Evolutionary conservation across 495 filamentous ascomycete species (phyloP), one percentile per base, ranked within the genome.

Genomic region (Astrothelium subdiscretum): DNA sequence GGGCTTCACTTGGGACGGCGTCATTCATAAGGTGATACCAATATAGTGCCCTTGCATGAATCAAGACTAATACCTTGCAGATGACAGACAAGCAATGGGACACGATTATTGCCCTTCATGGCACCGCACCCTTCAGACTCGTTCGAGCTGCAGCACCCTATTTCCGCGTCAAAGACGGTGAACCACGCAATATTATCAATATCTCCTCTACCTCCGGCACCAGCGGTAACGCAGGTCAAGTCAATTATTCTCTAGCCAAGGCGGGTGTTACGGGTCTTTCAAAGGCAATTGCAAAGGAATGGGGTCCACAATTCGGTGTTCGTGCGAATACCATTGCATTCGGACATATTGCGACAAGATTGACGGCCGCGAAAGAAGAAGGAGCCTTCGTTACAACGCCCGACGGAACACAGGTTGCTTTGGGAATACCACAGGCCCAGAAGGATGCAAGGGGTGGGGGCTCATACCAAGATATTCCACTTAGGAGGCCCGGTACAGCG

Each of bases 31-130:
- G 80, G 85, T 86, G 60, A 58, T 40, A 38, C 22, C 15, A 13
- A 38, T 65, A 60, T 58, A 57, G 43, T 2, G 58, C 32, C 35
- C 38, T 12, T 42, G 44, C 44, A 20, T 59, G 44, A 57, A 40
- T 22, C n/a, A 57, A 29, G 32, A 61, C 42, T 52, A 62, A 31
- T 52, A 38, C 12, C 18, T 60, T 48, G 4, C 69, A 87, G 84
- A 92, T 88, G 78, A 90, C 87, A 18, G 88, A 94, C 76, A 91
- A 90, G 71, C 89, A 94, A 82, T 95, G 87, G 89, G 84, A 91
- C 57, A 91, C 87, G 59, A 95, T 95, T 69, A 72, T 92, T 12
- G 82, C 85, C 31, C 77, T 94, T 24, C 90, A 95, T 79, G 83
- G 81, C 68, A 92, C 87, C 12, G 88, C 85, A 1, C 90, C 90